phyloP scores from a whole-genome alignment of 1,284 basidiomycete genomes.

The Puccinia hordei region DNA sequence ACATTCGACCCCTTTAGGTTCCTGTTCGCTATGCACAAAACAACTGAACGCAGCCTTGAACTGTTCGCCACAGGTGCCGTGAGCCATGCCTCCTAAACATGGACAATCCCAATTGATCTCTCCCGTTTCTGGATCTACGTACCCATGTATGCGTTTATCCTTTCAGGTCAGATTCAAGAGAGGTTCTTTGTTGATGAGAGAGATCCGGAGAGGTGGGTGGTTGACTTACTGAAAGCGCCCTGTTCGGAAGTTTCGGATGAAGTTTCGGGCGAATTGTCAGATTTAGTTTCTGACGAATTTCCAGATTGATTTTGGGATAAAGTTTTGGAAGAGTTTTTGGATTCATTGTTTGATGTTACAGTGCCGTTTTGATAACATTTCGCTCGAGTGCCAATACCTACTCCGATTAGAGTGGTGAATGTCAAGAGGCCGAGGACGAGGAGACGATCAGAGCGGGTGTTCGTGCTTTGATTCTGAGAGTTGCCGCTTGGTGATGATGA shows the following conservation, averaged over 20 bases:
- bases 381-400: conserved; percentile 3
- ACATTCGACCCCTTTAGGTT: conserved; percentile 97
- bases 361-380: background rate
- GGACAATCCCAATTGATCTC: conserved; percentile 61
- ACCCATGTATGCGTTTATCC: background rate
- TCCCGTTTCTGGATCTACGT: conserved; percentile 45
- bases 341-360: background rate
- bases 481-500: background rate
- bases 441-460: background rate
- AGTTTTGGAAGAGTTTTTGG: background rate
- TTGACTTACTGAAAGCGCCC: conserved; percentile 8
- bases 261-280: background rate
- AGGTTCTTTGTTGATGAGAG: background rate
- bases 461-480: background rate
- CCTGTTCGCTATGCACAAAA: conserved; percentile 89
- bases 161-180: background rate
- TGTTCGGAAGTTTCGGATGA: conserved; percentile 3
- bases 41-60: conserved; percentile 97
- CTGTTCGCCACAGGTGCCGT: conserved; percentile 90
- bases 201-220: background rate
- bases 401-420: background rate
- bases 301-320: too few species aligned
- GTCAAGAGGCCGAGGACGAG: conserved; percentile 23
- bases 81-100: conserved; percentile 96
- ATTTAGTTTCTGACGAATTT: background rate